Evolutionary conservation across 2,329 filamentous ascomycete genomes (phyloP), one percentile per base, ranked within the genome.

Genomic region (Huntiella abstrusa): DNA sequence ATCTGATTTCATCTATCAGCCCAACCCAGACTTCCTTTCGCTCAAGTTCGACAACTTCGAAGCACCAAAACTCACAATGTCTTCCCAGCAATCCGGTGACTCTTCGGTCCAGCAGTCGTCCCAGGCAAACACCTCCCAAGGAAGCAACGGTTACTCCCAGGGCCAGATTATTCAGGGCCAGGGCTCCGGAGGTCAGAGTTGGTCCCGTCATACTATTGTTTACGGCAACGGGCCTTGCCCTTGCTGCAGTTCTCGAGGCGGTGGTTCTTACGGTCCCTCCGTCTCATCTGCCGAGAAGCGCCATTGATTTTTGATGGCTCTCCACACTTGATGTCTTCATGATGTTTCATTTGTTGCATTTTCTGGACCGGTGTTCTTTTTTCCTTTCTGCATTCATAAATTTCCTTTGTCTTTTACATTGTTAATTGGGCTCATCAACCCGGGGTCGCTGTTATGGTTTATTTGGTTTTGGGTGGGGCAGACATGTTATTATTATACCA

Each of bases 211-310:
- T 55, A 76, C 71, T 12, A 65, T 70, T 19, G 71, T 75, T 19
- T 75, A 74, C 51, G 71, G 71, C 22, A 71, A 71, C 49, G 70
- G 71, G 4, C 64, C 69, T 2, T 76, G 72, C 51, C 61, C 73
- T 35, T 70, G 71, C 1, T 76, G 72, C 52, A 64, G 67, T 7
- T 66, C 64, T 5, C 60, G 59, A 32, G 62, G 64, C 5, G 66
- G 62, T 13, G 65, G 68, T 5, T 71, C 71, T 56, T 75, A 74
- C 51, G 71, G 70, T 22, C 64, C 66, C 36, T 71, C 64, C 22
- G 70, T 73, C 19, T 65, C 67, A 12, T 62, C 69, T 15, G 66
- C 70, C 53, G 67, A 73, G 52, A 66, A 68, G 56, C 63, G 67
- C 53, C 66, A 55, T 15, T 41, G 38, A 41, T 17, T 17, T 38